Evolutionary conservation across 2,329 filamentous ascomycete genomes (phyloP).

Genomic region (Cytospora schulzeri): DNA sequence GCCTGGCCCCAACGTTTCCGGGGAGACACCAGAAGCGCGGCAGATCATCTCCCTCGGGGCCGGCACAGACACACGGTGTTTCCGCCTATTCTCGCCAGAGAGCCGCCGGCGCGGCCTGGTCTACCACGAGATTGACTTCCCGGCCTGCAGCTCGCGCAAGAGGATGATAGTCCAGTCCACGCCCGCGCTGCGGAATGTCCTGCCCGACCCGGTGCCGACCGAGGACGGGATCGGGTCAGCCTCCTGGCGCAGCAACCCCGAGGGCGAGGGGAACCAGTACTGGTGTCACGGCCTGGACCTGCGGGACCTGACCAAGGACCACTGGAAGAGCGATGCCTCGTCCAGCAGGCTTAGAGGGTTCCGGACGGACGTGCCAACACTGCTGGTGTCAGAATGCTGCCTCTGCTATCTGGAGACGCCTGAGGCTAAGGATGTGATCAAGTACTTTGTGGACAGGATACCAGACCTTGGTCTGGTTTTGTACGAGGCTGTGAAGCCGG

Average conservation of each 20-base stretch:
- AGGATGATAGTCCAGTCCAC: conserved; percentile 55
- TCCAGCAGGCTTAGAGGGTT: conserved; percentile 24
- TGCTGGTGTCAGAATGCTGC: conserved; percentile 93
- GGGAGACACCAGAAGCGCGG: conserved; percentile 38
- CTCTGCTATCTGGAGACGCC: conserved; percentile 79
- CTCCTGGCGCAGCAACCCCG: conserved; percentile 48
- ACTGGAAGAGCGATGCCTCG: conserved; percentile 25
- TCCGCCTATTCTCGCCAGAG: conserved; percentile 65
- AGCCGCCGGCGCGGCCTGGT: conserved; percentile 48
- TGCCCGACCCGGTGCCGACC: conserved; percentile 37
- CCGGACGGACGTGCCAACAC: conserved; percentile 68
- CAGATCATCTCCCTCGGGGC: conserved; percentile 94
- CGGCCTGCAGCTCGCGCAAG: conserved; percentile 70
- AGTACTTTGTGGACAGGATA: conserved; percentile 62
- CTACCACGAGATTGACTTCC: conserved; percentile 95
- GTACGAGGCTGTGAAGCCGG: conserved; percentile 85
- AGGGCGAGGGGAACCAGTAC: conserved; percentile 45
- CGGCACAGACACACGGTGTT: conserved; percentile 88
- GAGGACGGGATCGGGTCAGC: conserved; percentile 26
- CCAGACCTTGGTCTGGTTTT: conserved; percentile 62
- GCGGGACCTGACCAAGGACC: conserved; percentile 53
- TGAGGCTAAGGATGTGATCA: conserved; percentile 65
- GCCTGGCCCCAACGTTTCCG: conserved; percentile 20
- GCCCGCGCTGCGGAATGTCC: conserved; percentile 42
- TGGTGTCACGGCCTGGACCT: conserved; percentile 71